Base-by-base conservation (phyloP, 2,329 filamentous ascomycete species). In the Talaromyces sp. region DNA sequence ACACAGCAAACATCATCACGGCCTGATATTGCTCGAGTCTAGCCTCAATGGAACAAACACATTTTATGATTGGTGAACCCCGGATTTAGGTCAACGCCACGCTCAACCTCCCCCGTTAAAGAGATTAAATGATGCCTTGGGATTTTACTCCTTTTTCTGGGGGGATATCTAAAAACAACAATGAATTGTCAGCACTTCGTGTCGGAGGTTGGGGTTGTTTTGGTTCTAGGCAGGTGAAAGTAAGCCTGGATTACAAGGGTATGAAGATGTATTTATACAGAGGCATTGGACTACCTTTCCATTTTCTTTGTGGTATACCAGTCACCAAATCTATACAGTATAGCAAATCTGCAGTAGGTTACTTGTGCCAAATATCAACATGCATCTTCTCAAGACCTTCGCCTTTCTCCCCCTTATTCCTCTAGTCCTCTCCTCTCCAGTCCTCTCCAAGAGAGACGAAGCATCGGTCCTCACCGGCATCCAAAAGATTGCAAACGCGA, bases 391-490 rank as follows among this genome's bases (percentile, higher is more conserved):
- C 4, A 54, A 63, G 13, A 14, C 13, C 8, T n/a, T 52, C 22
- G 41, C 31, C n/a, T 35, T 63, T 27, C 41, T 63, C 39, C 22
- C 52, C 13, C n/a, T 63, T 11, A 27, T 58, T 24, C 10, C 50
- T 14, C 10, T 47, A n/a, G 27, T 39, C 10, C 50, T 63, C 33
- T 63, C 61, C 39, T 63, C 52, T 35, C 61, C 61, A 6, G 19
- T 19, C 24, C 50, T 63, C 41, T 63, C 39, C 19, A 63, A 58
- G 37, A 52, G 61, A 58, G 61, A 63, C 41, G 61, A 37, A 35
- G 35, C 48, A 63, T 63, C 60, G 2, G 60, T 63, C 22, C 39
- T 63, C 50, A 24, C 48, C 22, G 61, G 50, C 8, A 45, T 63
- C 27, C 31, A 63, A 57, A 57, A 47, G 39, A 63, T 63, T 19